Evolutionary conservation across 306 rosid genomes (phyloP).

Genomic region (Erythrophleum fordii): DNA sequence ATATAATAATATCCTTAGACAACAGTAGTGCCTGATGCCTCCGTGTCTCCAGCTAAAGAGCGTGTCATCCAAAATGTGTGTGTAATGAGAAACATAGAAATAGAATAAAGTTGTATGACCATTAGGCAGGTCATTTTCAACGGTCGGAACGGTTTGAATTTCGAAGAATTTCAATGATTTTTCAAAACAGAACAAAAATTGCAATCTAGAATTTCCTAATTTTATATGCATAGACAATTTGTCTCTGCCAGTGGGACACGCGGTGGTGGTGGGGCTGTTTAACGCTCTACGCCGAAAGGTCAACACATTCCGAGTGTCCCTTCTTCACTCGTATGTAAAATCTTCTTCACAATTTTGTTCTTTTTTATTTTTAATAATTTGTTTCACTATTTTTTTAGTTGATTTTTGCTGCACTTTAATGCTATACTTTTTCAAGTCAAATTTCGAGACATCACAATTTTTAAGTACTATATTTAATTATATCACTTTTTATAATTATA

Average conservation of each 20-base stretch:
- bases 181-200: neutral
- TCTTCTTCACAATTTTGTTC: neutral
- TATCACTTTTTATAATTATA: too few species aligned
- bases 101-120: neutral
- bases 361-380: neutral
- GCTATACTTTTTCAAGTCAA: too few species aligned
- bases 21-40: too few species aligned
- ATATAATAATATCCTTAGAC: too few species aligned
- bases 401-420: too few species aligned
- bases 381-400: too few species aligned
- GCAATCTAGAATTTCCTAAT: neutral
- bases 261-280: neutral
- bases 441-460: too few species aligned
- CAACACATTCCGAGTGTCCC: neutral
- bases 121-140: neutral
- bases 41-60: neutral
- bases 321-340: neutral
- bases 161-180: neutral
- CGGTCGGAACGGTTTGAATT: neutral
- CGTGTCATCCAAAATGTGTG: neutral
- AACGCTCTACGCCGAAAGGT: neutral
- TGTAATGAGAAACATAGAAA: neutral
- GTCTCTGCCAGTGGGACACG: neutral
- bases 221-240: neutral
- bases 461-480: too few species aligned